Percentiles rank a stretch among this genome's conserved stretches.
Conservation (phyloP, 2,329 filamentous ascomycete genomes). For the Sporothrix brasiliensis region DNA sequence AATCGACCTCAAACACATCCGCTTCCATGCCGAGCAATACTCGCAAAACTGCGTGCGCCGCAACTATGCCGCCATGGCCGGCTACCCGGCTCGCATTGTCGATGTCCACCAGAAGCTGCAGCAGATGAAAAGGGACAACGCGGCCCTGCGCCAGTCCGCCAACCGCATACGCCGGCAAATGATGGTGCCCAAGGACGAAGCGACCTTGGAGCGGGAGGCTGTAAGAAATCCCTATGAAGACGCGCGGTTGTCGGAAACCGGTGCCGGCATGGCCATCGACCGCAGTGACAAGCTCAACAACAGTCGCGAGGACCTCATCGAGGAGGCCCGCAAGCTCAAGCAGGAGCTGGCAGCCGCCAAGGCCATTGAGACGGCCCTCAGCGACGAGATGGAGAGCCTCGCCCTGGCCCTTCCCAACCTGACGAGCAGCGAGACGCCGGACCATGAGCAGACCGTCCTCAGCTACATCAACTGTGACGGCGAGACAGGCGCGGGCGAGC, state of each 20-base stretch:
- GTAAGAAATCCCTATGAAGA: not conserved
- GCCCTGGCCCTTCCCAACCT: constrained; percentile 84
- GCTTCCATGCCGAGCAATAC: constrained; percentile 78
- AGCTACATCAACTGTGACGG: constrained; percentile 78
- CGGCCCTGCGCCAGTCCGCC: constrained; percentile 64
- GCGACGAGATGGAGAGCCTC: constrained; percentile 69
- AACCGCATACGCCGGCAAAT: constrained; percentile 61
- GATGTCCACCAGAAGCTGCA: constrained; percentile 61
- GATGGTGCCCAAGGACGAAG: constrained; percentile 40
- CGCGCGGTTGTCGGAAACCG: not conserved
- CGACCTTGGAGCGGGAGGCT: constrained; percentile 32
- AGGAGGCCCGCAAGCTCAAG: constrained; percentile 68
- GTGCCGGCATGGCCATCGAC: not conserved
- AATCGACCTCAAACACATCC: constrained; percentile 87
- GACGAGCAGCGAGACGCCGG: constrained; percentile 74
- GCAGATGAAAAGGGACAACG: constrained; percentile 61
- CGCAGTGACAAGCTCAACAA: not conserved
- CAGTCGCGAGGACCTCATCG: constrained; percentile 53
- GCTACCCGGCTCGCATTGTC: constrained; percentile 60
- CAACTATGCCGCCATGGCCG: constrained; percentile 69
- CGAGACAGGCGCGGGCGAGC: constrained; percentile 39
- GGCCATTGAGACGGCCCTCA: constrained; percentile 61
- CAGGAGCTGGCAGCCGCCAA: constrained; percentile 62
- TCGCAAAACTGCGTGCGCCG: constrained; percentile 80
- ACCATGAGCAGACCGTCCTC: constrained; percentile 67